Evolutionary conservation across 1,139 yeast genomes (phyloP).

Genomic region (Blastobotrys elegans): DNA sequence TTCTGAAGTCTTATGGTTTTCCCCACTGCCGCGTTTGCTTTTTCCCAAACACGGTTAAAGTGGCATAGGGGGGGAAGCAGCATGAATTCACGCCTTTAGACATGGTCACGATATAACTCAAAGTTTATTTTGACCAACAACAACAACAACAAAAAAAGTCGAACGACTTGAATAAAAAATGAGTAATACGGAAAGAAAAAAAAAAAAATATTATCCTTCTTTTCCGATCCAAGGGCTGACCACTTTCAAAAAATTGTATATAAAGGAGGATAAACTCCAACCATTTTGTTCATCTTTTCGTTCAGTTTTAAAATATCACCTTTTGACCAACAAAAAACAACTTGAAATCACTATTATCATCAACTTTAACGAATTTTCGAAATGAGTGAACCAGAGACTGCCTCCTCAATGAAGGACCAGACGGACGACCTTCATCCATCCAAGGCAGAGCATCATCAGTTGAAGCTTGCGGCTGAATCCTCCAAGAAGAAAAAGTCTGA

Average conservation of each 20-base stretch:
- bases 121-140: neutral
- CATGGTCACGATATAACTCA: neutral
- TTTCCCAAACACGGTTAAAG: neutral
- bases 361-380: neutral
- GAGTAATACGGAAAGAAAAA: neutral
- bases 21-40: neutral
- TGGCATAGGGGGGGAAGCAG: neutral
- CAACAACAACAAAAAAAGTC: neutral
- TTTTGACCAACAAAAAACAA: too few relatives aligned
- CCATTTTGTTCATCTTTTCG: neutral
- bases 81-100: neutral
- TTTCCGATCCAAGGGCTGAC: neutral
- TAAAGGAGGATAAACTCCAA: neutral
- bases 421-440: constrained; percentile 3
- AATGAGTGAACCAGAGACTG: constrained; percentile 11
- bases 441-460: constrained; percentile 2
- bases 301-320: too few relatives aligned
- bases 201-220: too few relatives aligned
- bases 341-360: neutral
- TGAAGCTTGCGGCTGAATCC: neutral
- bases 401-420: constrained; percentile 14
- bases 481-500: constrained; percentile 9
- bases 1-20: too few relatives aligned
- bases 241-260: neutral
- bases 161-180: neutral